These are phyloP conservation scores for Gossypium herbaceum DNA, from an alignment of 345 rosid species.

Conservation along the genomic window DNA sequence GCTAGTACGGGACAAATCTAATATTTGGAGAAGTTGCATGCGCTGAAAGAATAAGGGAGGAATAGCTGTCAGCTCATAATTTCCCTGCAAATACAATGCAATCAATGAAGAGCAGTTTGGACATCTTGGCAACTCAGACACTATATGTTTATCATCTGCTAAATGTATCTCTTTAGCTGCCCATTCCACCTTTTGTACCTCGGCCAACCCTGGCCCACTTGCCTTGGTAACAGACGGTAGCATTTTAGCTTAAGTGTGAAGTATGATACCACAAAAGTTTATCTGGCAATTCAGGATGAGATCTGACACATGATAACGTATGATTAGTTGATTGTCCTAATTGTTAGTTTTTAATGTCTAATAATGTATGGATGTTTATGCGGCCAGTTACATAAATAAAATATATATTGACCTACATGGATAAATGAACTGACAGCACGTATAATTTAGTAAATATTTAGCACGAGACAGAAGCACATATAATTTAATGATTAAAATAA, in stretches of 20 bases:
- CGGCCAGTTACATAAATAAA: no score
- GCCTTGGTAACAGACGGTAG: neutral
- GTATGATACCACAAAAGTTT: neutral
- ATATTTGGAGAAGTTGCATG: slow-evolving; percentile 21
- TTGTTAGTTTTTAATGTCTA: no score
- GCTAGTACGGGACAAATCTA: slow-evolving; percentile 24
- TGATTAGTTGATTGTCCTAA: no score
- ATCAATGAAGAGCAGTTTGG: neutral
- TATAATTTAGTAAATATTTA: no score
- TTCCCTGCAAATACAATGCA: slow-evolving; percentile 19
- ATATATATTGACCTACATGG: no score
- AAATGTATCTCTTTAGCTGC: neutral
- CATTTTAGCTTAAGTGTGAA: neutral
- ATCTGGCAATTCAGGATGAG: no score
- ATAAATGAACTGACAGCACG: no score
- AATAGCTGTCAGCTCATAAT: slow-evolving; percentile 17
- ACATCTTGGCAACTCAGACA: slow-evolving; percentile 9
- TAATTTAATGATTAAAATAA: no score
- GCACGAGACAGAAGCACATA: no score
- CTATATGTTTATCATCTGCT: slow-evolving; percentile 4
- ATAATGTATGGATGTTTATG: no score
- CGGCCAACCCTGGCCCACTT: neutral
- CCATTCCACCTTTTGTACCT: neutral
- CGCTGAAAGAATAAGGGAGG: slow-evolving; percentile 19
- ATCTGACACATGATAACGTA: no score